These are phyloP conservation scores for Nothophaeocryptopus gaeumannii DNA, from an alignment of 2,329 filamentous ascomycete species.

Conservation along the genomic window DNA sequence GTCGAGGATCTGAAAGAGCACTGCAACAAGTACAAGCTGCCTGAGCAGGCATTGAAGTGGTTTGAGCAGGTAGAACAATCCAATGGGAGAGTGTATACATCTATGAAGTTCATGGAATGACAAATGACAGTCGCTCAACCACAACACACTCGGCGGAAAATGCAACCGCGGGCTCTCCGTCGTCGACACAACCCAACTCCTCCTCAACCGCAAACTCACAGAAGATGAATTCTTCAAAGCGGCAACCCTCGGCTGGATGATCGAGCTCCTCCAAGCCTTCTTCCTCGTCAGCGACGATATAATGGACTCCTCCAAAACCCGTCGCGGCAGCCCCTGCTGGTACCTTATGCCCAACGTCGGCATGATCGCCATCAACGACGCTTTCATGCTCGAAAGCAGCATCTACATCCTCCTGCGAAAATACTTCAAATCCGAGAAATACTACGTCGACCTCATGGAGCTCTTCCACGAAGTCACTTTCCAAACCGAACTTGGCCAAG, in stretches of 20 bases:
- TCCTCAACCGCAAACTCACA: constrained; percentile 68
- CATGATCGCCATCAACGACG: constrained; percentile 97
- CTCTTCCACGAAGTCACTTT: constrained; percentile 92
- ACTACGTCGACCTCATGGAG: constrained; percentile 89
- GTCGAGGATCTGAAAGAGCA: constrained; percentile 77
- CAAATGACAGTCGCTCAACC: constrained; percentile 65
- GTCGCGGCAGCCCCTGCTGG: constrained; percentile 93
- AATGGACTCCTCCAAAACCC: constrained; percentile 94
- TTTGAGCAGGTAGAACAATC: constrained; percentile 66
- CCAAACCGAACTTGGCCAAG: constrained; percentile 93
- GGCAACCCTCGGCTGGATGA: constrained; percentile 91
- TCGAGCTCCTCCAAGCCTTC: constrained; percentile 96
- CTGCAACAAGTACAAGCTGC: constrained; percentile 78
- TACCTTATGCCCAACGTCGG: constrained; percentile 86
- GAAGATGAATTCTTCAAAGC: constrained; percentile 85
- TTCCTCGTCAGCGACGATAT: constrained; percentile 99
- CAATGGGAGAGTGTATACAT: neutral
- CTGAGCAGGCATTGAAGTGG: constrained; percentile 78
- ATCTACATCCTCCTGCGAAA: constrained; percentile 94
- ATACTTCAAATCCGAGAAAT: constrained; percentile 81
- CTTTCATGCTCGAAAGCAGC: constrained; percentile 86
- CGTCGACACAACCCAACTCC: constrained; percentile 80
- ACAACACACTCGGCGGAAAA: constrained; percentile 90
- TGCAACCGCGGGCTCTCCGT: constrained; percentile 99
- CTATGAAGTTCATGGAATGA: constrained; percentile 17